Evolutionary conservation across 2,329 filamentous ascomycete species (phyloP), one percentile per base, ranked within the genome.

Genomic region (Fusarium oligoseptatum): DNA sequence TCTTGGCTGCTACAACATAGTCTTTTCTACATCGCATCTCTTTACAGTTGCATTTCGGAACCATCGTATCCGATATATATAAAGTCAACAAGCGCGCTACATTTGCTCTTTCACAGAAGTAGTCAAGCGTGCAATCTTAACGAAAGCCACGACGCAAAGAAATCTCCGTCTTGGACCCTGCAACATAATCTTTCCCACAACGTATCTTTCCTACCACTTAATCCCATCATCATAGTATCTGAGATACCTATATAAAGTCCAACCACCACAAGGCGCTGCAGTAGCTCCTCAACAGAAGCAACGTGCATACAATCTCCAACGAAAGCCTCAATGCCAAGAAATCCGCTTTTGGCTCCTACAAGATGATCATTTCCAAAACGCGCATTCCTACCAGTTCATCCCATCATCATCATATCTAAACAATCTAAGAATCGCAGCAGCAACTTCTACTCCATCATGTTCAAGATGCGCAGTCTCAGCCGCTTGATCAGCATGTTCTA

Each of bases 401-500:
- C 80, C 80, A 61, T 87, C 84, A 68, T 89, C 85, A 48, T 88
- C 87, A 55, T 83, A 85, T 61, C 85, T 82, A 70, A 89, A 89
- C 61, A 89, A 82, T 64, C 87, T 88, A 80, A 96, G 81, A 78
- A 95, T 94, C 0, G 91, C 91, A 71, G 87, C 86, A 3, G 89
- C 90, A 60, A 95, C 89, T 17, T 86, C 80, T n/a, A 92, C 82
- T 0, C 94, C 94, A 80, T 96, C 93, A 74, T 96, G 93, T 64
- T 88, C 86, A 66, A 90, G 85, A 32, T 87, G 84, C 17, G 91
- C 91, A 77, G 92, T 89, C 41, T 85, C 85, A 77, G 92, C 87
- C 3, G 90, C 92, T 75, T 91, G 89, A 66, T 90, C 85, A 48
- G 88, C 92, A 73, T 91, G 86, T 36, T 88, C 88, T 66, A 92